These are phyloP conservation scores for Lactuca sativa DNA, from an alignment of 129 eudicot genomes.

Conservation along the genomic window DNA sequence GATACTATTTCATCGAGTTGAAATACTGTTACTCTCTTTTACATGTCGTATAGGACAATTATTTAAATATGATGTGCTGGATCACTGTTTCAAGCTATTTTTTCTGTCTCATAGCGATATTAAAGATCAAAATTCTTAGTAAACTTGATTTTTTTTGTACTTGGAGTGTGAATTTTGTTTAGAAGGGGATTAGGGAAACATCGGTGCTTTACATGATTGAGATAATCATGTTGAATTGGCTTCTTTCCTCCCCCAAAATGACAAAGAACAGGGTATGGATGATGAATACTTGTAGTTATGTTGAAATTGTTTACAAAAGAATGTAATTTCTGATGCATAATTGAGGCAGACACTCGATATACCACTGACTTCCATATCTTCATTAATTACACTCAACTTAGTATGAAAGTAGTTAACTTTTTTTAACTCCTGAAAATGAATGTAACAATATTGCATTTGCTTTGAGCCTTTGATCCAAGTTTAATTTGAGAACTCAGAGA, in stretches of 20 bases:
- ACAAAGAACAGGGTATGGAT: constrained; percentile 15
- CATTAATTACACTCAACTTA: constrained; percentile 10
- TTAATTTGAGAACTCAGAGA: not conserved
- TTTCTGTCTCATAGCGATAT: not conserved
- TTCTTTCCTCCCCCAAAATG: not conserved
- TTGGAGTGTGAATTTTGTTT: constrained; percentile 12
- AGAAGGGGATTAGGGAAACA: not conserved
- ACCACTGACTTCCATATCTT: not conserved
- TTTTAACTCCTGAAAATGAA: not conserved
- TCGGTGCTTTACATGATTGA: constrained; percentile 1
- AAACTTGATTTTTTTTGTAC: not conserved
- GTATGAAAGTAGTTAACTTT: not conserved
- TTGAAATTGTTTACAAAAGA: not conserved
- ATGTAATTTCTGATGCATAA: constrained; percentile 5
- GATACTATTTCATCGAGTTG: not conserved
- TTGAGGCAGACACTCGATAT: not conserved
- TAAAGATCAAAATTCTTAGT: not conserved
- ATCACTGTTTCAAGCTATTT: constrained; percentile 2
- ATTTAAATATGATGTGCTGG: not conserved
- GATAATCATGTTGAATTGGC: constrained; percentile 11
- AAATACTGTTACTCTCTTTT: not conserved
- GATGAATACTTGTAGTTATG: not conserved
- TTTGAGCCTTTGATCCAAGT: not conserved
- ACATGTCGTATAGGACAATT: not conserved
- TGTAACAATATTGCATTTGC: not conserved